Base-by-base conservation (phyloP, 371 early-diverging fungal genomes). In the Rhizopus stolonifer region DNA sequence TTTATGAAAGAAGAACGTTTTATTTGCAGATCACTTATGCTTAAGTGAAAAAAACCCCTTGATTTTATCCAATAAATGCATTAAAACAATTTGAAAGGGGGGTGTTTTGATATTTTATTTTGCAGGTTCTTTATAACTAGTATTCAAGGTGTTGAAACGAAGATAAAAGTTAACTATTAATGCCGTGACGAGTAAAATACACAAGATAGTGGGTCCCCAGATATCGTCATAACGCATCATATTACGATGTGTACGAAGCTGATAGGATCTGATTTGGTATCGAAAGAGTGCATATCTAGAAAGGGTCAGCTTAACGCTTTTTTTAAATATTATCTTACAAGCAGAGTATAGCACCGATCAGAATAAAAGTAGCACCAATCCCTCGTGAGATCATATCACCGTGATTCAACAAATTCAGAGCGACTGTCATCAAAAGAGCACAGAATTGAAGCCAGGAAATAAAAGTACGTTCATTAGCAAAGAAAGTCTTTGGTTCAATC, bases 401-500 rank as follows among this genome's bases (percentile, higher is more conserved):
- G 72, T 86, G 85, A 61, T 88, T 89, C 19, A 89, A 46, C 33
- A 90, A 64, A 42, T 83, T 88, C 52, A 89, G 61, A 5, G 84
- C 83, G 33, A 89, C 74, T 17, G 81, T 83, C 6, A 88, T 81
- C 31, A 89, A 56, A 25, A 84, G 59, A 44, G 84, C 82, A 54
- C 85, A 80, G 26, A 86, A 76, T 48, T 88, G 88, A 46, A 92
- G 76, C 95, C 95, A 93, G 24, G 81, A 82, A 53, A 94, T 77
- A 58, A 90, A 93, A 1, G 95, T 94, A 51, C 95, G 78, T 67
- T 94, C 95, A 65, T 94, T 94, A 13, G 95, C 92, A 70, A 94
- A 91, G 65, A 90, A 90, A 23, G 91, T 91, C 24, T 67, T 67
- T 13, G 68, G 68, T 26, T 67, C 68, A 18, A 48, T 52, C 44